Percentiles rank a stretch among this genome's conserved stretches.
These are phyloP conservation scores for Nymphaea thermarum DNA, from an alignment of 164 flowering plant species.

Conservation along the genomic window DNA sequence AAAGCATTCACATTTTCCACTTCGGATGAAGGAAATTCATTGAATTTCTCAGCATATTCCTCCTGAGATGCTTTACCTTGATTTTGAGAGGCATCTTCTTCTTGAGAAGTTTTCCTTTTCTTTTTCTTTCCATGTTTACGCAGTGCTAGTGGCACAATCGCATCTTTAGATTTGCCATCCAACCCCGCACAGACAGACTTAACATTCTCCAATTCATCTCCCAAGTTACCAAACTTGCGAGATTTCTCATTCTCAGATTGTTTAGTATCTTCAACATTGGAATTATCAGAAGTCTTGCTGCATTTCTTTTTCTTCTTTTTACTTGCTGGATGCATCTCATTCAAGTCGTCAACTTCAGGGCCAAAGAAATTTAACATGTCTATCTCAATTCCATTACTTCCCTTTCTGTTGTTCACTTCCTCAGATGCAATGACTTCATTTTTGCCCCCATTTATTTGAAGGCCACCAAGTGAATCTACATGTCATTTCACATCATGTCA, in stretches of 20 bases:
- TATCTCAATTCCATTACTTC: neutral
- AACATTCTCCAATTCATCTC: slow-evolving; percentile 5
- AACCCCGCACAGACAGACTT: neutral
- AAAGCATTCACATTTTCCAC: neutral
- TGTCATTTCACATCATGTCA: slow-evolving; percentile 6
- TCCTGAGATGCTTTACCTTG: neutral
- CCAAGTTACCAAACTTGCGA: slow-evolving; percentile 3
- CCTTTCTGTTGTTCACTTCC: slow-evolving; percentile 9
- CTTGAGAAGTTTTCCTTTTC: slow-evolving; percentile 4
- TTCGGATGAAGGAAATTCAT: too few species aligned
- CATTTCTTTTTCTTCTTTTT: slow-evolving; percentile 23
- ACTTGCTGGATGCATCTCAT: slow-evolving; percentile 11
- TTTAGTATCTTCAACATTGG: slow-evolving; percentile 4
- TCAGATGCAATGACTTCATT: neutral
- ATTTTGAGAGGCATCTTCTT: neutral
- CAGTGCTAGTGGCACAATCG: slow-evolving; percentile 4
- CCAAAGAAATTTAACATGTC: neutral
- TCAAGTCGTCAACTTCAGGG: neutral
- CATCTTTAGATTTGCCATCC: slow-evolving; percentile 3
- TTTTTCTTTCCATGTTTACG: slow-evolving; percentile 25
- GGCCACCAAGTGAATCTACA: slow-evolving; percentile 12
- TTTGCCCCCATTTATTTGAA: neutral
- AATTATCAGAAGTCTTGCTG: slow-evolving; percentile 8
- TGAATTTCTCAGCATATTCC: too few species aligned
- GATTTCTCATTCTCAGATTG: slow-evolving; percentile 1